Base-by-base conservation (phyloP, 805 yeast species). In the Starmerella kuoi region DNA sequence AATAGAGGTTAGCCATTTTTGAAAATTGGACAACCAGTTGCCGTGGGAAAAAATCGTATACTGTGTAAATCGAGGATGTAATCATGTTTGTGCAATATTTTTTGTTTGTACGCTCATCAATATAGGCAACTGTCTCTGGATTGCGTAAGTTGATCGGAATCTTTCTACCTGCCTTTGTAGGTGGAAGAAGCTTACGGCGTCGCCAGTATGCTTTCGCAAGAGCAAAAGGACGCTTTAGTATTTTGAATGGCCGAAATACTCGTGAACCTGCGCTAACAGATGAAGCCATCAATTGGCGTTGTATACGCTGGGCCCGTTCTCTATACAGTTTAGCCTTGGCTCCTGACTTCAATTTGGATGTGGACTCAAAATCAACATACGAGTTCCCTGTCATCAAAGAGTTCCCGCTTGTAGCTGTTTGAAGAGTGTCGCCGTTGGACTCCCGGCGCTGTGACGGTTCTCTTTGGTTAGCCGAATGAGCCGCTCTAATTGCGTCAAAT, bases 1-100 rank as follows among this genome's bases (percentile, higher is more conserved):
- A 91, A 60, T 91, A 88, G 47, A 87, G 68, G 58, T 91, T 91
- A 23, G 98, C 98, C 35, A 91, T 55, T 57, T 85, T 88, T 20
- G 94, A 84, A 56, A 91, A 88, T 61, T 91, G 98, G 3, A 91
- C 94, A 48, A 75, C 69, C 30, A 91, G 60, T 56, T 91, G 96
- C 48, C 87, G 74, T 1, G 98, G 98, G 2, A 91, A 51, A 53
- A 91, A 91, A 36, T 86, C 73, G 57, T 77, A 75, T 2, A 80
- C 45, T 2, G 87, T 78, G 62, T 91, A 91, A 54, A 86, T 76
- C 2, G 97, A 80, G 0, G 96, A 86, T 0, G 93, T 82, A 46
- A 91, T 79, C 23, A 69, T 53, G 60, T 91, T 91, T 45, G 69
- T 60, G 42, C 70, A 54, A 59, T 79, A 88, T 0, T 84, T 76